Conservation (phyloP, 176 grass and related monocot species). For the Hyparrhenia diplandra region DNA sequence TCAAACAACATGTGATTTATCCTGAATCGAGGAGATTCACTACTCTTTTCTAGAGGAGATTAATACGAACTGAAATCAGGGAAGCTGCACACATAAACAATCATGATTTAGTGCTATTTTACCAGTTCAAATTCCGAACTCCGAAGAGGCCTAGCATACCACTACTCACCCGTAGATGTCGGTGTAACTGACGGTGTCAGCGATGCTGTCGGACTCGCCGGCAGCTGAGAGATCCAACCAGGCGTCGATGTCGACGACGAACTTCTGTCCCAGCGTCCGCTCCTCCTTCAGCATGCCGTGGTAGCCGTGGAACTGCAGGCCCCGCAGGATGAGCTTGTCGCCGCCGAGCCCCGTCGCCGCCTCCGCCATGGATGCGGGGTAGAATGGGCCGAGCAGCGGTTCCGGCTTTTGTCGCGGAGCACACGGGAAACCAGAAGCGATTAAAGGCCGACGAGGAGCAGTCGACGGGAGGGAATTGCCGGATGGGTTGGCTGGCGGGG, state of each 20-base stretch:
- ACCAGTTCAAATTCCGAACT: too few species aligned
- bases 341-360: not conserved
- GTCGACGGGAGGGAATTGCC: not conserved
- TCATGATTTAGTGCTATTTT: too few species aligned
- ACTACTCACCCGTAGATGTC: conserved; percentile 70
- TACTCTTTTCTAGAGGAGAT: not conserved
- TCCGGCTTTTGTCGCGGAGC: not conserved
- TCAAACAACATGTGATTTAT: not conserved
- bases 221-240: conserved; percentile 72
- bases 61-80: not conserved
- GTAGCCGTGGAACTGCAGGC: conserved; percentile 89
- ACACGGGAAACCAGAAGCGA: not conserved
- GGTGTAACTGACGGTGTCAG: conserved; percentile 74
- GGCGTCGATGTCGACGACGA: conserved; percentile 81
- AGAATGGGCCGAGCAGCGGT: not conserved
- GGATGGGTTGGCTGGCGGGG: not conserved
- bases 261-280: conserved; percentile 77
- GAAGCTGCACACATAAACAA: too few species aligned
- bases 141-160: not conserved
- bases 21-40: not conserved
- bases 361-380: conserved; percentile 18
- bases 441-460: not conserved
- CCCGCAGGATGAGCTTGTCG: conserved; percentile 80
- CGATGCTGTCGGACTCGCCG: conserved; percentile 57
- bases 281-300: conserved; percentile 82